Evolutionary conservation across 75 land plant genomes (phyloP), one percentile per base, ranked within the genome.

Genomic region (Cunninghamia lanceolata): DNA sequence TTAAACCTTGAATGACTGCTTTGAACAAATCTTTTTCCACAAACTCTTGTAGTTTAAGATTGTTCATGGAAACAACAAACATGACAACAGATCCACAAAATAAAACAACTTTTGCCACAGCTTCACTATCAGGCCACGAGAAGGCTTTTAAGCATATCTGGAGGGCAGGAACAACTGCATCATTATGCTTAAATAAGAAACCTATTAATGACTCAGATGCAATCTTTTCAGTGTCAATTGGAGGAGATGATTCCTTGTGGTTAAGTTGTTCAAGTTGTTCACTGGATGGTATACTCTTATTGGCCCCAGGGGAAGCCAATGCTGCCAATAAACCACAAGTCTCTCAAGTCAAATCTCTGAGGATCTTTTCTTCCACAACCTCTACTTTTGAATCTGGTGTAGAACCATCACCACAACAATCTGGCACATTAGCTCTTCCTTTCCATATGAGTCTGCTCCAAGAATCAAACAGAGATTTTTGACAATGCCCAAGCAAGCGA

Each of bases 71-170:
- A 74, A 91, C 83, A 76, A 94, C 94, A 53, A 95, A 88, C 46
- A 86, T 86, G 73, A 96, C 88, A 42, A 95, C 82, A 84, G 93
- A 86, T 85, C 94, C 89, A 91, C 97, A 97, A 59, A 98, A 97
- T 11, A 90, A 83, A 66, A 90, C 76, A 80, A 92, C 90, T 89
- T 92, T 98, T 77, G 92, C 71, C 28, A 95, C 92, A 35, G 95
- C 89, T 89, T 98, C 99, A 80, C 92, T 90, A 91, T 97, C 99
- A 32, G 99, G 94, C 99, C 99, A 98, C 38, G 90, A 85, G 75
- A 97, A 88, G n/a, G 94, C 92, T 84, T 92, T 89, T 16, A 94
- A 81, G 21, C 90, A 85, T 70, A 98, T 87, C 35, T 90, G 88
- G 75, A 95, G 84, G 54, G 93, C 93, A 45, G 96, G 91, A 74